Base-by-base conservation (phyloP, 129 eudicot genomes). In the Tagetes patula region DNA sequence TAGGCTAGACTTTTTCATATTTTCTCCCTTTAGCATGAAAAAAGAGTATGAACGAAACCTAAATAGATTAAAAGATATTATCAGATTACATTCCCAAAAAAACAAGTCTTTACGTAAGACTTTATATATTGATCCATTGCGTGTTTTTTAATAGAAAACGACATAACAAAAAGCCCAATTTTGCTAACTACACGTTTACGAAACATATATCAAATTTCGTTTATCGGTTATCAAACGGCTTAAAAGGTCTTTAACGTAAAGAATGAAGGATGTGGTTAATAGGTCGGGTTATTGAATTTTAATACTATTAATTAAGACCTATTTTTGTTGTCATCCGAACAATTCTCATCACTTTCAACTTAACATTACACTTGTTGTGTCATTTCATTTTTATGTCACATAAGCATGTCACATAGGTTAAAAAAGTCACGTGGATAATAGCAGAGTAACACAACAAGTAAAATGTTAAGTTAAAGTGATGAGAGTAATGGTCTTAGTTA, bases 51-150 rank as follows among this genome's bases (percentile, higher is more conserved):
- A 55, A 55, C 36, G 12, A 7, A 56, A 56, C 38, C 63, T 56
- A 56, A 56, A 56, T 30, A 20, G 45, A 37, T 38, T 41, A 3
- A 42, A 53, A 46, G 46, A n/a, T 13, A 31, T 38, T 38, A 38
- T 63, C 2, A 6, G 40, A 49, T 38, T 49, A 32, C 32, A 41
- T 48, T 50, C 4, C 79, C 65, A 10, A 30, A 64, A 43, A 75
- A 54, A 39, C 46, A 32, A 31, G 20, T 30, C 67, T 50, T 53
- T 52, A 52, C 7, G 9, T 1, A 38, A 65, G 20, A 53, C 55
- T 75, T 66, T 56, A 56, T 65, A 52, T 31, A 11, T 34, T 52
- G 79, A 75, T 75, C 53, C 41, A n/a, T n/a, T n/a, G n/a, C n/a
- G n/a, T n/a, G n/a, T n/a, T n/a, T n/a, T n/a, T 30, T 4, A 32